Evolutionary conservation across 2,329 filamentous ascomycete genomes (phyloP), one percentile per base, ranked within the genome.

Genomic region (Hirsutella thompsonii): DNA sequence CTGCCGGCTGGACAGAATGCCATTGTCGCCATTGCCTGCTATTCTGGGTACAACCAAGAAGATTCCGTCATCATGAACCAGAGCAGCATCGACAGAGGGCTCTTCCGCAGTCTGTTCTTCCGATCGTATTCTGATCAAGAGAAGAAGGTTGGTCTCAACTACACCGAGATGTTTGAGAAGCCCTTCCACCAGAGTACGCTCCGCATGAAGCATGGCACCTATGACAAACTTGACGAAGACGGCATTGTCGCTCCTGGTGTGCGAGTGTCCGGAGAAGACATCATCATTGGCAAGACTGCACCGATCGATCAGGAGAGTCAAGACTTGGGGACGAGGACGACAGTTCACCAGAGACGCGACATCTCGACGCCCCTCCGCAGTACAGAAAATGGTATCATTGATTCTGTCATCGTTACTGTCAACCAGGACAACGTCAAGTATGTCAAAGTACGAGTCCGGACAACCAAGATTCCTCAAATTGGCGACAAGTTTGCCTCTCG

Each of bases 61-160:
- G 92, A 98, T 79, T 98, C 92, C 50, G 90, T 98, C 51, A 94
- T 98, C 55, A 96, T 98, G 92, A 98, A 98, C 63, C 92, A 98
- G 68, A 95, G 88, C 67, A 94, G 88, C 63, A 96, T 98, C 55
- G 92, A 98, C 62, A 84, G 92, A 56, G 92, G 92, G 47, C 72
- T 98, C 4, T 98, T 98, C 81, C 79, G 93, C 55, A 95, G 88
- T 74, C 67, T 98, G 41, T 98, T 96, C 70, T 98, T 94, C 76
- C 81, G 93, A 51, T 88, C 90, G 10, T 98, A 98, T 64, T 93
- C 88, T 26, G 92, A 98, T 56, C 87, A 88, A 49, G 92, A 98
- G 67, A 96, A 96, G 72, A 83, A 87, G 49, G 83, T 98, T 23
- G 92, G 92, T 47, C 83, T 96, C 66, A 87, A 88, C 49, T 81